Evolutionary conservation across 177 flowering plant genomes (phyloP), one percentile per base, ranked within the genome.

Genomic region (Vitis hybrid): DNA sequence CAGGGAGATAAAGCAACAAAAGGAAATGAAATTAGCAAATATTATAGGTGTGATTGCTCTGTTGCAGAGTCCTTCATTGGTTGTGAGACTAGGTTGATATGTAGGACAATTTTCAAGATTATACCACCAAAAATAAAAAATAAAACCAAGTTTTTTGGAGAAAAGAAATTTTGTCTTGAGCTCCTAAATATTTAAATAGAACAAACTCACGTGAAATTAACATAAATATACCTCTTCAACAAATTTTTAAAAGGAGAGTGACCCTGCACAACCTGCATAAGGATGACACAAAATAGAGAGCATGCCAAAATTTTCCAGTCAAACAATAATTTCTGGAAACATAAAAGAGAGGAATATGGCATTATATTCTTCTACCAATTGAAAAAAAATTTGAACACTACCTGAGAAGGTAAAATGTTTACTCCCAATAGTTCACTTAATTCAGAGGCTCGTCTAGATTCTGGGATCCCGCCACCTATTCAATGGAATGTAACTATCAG

Each of bases 191-290:
- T 60, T 18, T 21, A 59, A 48, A 32, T 68, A n/a, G 30, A 30
- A 41, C 18, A 70, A 17, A 53, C 30, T 2, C 14, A 1, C 65
- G 2, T 2, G 11, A 67, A 18, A 61, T 9, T 3, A 51, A 18
- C 14, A 57, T 46, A 66, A 11, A 17, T n/a, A 60, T 74, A 87
- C 97, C 91, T 88, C 9, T 78, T 73, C 71, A 77, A 76, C 63
- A 90, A 80, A 50, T 80, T 75, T 74, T 81, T 88, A 71, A 92
- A 92, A 76, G 91, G 89, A 41, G 95, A 70, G 76, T 92, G 97
- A 11, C 93, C 93, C 59, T 89, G 97, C 69, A 92, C 73, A 74
- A 92, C 89, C 97, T 92, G 88, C 79, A 85, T 46, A 46, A 68
- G 21, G 59, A 63, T 21, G 5, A 14, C 10, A 69, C 2, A 61